Conservation (phyloP, 176 grass and related monocot species). For the Triticum dicoccoides region DNA sequence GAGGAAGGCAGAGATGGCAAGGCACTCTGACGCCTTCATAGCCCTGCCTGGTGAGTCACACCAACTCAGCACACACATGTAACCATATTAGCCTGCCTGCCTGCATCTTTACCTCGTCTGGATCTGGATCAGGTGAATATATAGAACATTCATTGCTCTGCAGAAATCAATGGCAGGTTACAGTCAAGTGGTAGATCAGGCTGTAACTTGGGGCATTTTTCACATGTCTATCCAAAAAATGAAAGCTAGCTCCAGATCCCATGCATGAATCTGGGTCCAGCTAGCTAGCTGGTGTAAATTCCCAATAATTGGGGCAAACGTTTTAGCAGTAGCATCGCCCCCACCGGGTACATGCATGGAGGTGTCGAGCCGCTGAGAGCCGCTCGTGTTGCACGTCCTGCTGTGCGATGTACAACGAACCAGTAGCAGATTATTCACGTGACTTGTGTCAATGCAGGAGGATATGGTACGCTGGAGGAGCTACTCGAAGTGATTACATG, state of each 20-base stretch:
- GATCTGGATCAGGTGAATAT: background rate
- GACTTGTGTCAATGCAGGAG: slow-evolving; percentile 51
- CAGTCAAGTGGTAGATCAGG: background rate
- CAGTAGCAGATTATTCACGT: background rate
- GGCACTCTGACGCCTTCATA: slow-evolving; percentile 98
- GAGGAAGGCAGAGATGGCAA: slow-evolving; percentile 96
- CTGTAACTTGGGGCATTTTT: background rate
- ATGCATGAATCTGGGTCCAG: background rate
- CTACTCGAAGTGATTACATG: slow-evolving; percentile 98
- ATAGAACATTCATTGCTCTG: slow-evolving; percentile 5
- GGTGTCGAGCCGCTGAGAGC: background rate
- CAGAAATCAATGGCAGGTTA: background rate
- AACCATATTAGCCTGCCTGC: background rate
- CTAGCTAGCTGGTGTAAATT: background rate
- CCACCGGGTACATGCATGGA: background rate
- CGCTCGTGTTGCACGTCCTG: background rate
- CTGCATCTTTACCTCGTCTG: background rate
- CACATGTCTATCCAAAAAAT: slow-evolving; percentile 8
- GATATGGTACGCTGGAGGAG: slow-evolving; percentile 97
- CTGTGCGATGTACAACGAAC: background rate
- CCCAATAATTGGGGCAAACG: slow-evolving; percentile 20
- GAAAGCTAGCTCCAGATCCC: background rate
- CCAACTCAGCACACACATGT: background rate
- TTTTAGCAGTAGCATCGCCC: background rate
- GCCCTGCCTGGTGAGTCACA: slow-evolving; percentile 74